Evolutionary conservation across 306 rosid genomes (phyloP).

Genomic region (Fagus sylvatica): DNA sequence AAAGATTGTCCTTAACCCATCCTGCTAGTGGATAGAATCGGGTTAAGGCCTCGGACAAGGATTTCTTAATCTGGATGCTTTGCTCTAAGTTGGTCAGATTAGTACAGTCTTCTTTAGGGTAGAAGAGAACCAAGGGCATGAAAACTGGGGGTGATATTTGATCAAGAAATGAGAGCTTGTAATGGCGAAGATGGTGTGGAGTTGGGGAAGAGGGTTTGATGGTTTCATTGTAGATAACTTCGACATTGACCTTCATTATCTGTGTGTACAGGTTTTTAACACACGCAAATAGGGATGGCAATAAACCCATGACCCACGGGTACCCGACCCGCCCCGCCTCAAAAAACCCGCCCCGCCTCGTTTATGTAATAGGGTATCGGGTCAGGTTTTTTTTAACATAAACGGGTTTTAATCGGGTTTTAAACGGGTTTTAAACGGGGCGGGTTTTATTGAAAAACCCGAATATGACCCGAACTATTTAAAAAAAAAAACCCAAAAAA

Average conservation of each 20-base stretch:
- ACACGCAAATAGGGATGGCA: no score
- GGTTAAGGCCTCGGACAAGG: conserved; percentile 19
- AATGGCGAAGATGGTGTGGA: conserved; percentile 29
- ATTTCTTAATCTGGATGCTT: conserved; percentile 3
- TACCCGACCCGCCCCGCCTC: no score
- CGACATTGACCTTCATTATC: conserved; percentile 10
- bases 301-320: no score
- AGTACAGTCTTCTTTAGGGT: neutral
- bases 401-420: no score
- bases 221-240: neutral
- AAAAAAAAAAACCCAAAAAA: no score
- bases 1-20: conserved; percentile 1
- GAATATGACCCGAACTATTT: no score
- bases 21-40: conserved; percentile 27
- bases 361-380: no score
- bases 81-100: neutral
- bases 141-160: conserved; percentile 21
- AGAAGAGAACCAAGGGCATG: conserved; percentile 30
- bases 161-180: conserved; percentile 28
- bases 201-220: conserved; percentile 27
- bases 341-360: no score
- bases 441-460: no score
- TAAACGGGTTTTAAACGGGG: no score
- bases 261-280: neutral
- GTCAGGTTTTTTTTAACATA: no score